These are phyloP conservation scores for Paramarasmius palmivorus DNA, from an alignment of 1,284 basidiomycete genomes.

Conservation along the genomic window DNA sequence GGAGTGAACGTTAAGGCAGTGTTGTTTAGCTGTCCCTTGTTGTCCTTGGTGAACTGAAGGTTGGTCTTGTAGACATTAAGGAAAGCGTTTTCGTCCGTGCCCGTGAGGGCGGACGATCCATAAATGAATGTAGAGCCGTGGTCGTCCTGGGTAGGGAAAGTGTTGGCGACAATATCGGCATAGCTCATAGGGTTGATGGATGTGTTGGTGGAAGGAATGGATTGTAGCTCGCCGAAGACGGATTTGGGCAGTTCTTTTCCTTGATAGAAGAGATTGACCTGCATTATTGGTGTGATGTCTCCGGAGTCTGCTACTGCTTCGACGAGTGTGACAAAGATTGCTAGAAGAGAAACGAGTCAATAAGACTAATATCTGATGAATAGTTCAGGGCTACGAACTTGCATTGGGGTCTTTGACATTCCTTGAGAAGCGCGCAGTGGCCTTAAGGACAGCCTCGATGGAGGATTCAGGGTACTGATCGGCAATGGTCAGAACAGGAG, in stretches of 20 bases:
- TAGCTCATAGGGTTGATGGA: slow-evolving; percentile 31
- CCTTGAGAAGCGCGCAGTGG: slow-evolving; percentile 34
- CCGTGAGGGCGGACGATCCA: slow-evolving; percentile 25
- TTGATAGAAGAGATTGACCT: slow-evolving; percentile 33
- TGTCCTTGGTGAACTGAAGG: not conserved
- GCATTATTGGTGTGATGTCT: slow-evolving; percentile 17
- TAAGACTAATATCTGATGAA: not conserved
- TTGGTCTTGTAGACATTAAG: slow-evolving; percentile 6
- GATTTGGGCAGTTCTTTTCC: slow-evolving; percentile 30
- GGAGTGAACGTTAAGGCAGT: slow-evolving; percentile 36
- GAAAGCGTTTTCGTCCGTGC: slow-evolving; percentile 23
- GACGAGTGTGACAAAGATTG: not conserved
- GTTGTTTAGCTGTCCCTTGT: not conserved
- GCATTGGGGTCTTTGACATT: slow-evolving; percentile 36
- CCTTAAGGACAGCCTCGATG: slow-evolving; percentile 30
- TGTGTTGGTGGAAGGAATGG: slow-evolving; percentile 30
- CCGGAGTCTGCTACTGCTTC: not conserved
- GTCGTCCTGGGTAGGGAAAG: too few relatives aligned
- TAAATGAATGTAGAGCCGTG: too few relatives aligned
- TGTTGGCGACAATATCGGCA: slow-evolving; percentile 21
- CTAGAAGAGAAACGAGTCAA: not conserved
- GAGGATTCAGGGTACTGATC: slow-evolving; percentile 26
- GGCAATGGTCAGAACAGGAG: not conserved
- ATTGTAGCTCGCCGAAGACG: slow-evolving; percentile 37
- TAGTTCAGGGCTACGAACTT: slow-evolving; percentile 23